Evolutionary conservation across 768 basidiomycete genomes (phyloP).

Genomic region (Roridomyces roridus): DNA sequence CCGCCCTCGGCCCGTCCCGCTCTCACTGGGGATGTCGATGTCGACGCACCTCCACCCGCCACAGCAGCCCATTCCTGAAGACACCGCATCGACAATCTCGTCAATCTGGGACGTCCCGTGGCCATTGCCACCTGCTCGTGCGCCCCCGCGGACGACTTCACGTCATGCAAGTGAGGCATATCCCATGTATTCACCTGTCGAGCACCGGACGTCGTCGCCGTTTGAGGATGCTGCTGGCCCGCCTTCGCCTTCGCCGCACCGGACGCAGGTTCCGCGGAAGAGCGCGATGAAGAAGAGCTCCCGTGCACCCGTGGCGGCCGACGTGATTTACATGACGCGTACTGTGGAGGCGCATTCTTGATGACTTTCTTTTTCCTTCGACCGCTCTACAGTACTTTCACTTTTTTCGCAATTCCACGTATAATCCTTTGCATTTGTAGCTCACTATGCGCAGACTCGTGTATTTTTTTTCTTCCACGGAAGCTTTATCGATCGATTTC

Average conservation of each 20-base stretch:
- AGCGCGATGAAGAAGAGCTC: not conserved
- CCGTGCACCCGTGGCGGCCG: not conserved
- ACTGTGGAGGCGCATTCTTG: not conserved
- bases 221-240: not conserved
- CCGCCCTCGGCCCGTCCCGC: too few relatives aligned
- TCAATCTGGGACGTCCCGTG: slow-evolving; percentile 46
- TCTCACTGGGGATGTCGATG: not conserved
- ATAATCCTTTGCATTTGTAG: too few relatives aligned
- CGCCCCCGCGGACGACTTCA: not conserved
- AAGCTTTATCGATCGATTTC: too few relatives aligned
- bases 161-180: not conserved
- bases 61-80: slow-evolving; percentile 34
- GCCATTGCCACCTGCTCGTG: slow-evolving; percentile 43
- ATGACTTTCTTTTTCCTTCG: not conserved
- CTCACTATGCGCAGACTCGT: too few relatives aligned
- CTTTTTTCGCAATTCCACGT: too few relatives aligned
- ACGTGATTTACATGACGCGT: slow-evolving; percentile 13
- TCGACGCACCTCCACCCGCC: slow-evolving; percentile 19
- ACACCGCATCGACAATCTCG: slow-evolving; percentile 41
- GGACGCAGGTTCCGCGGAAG: slow-evolving; percentile 3
- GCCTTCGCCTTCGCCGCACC: not conserved
- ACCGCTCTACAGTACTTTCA: too few relatives aligned
- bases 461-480: too few relatives aligned
- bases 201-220: slow-evolving; percentile 1
- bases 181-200: slow-evolving; percentile 7